Conservation (phyloP, 2,329 filamentous ascomycete species). For the Tympanopsis confertula region DNA sequence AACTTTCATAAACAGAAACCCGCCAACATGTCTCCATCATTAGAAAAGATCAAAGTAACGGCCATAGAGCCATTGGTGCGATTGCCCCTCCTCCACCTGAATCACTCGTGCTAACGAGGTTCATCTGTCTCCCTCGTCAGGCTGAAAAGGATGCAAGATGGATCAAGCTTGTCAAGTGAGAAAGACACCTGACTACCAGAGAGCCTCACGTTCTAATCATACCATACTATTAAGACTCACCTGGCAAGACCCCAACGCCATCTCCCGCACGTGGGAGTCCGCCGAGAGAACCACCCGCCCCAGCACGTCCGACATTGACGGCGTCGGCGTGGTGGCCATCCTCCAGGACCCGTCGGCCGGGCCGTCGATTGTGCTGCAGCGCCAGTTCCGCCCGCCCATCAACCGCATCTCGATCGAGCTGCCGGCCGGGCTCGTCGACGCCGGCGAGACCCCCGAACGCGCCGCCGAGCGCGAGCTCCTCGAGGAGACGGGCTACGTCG, state of each 20-base stretch:
- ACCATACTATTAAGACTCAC: slow-evolving; percentile 32
- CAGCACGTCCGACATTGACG: slow-evolving; percentile 49
- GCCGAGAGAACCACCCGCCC: slow-evolving; percentile 61
- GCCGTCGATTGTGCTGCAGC: slow-evolving; percentile 50
- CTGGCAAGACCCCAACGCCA: slow-evolving; percentile 52
- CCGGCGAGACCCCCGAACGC: slow-evolving; percentile 46
- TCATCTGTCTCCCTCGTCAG: slow-evolving; percentile 18
- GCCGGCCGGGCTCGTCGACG: slow-evolving; percentile 52
- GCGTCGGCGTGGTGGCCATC: slow-evolving; percentile 63
- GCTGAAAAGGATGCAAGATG: slow-evolving; percentile 40
- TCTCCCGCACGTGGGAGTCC: slow-evolving; percentile 56
- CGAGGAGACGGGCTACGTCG: slow-evolving; percentile 58
- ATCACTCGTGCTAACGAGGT: background rate
- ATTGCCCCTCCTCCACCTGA: background rate
- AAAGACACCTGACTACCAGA: slow-evolving; percentile 2
- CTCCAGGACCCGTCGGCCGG: slow-evolving; percentile 40
- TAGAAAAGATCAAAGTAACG: too few species aligned
- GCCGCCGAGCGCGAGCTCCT: slow-evolving; percentile 52
- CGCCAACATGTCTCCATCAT: too few species aligned
- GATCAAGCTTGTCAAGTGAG: slow-evolving; percentile 47
- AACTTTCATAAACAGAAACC: too few species aligned
- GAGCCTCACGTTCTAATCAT: slow-evolving; percentile 2
- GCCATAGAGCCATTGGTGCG: too few species aligned
- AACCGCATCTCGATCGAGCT: slow-evolving; percentile 49
- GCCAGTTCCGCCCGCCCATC: slow-evolving; percentile 54